Evolutionary conservation across 169 alveolate genomes (phyloP).

Genomic region (Eimeria acervulina): DNA sequence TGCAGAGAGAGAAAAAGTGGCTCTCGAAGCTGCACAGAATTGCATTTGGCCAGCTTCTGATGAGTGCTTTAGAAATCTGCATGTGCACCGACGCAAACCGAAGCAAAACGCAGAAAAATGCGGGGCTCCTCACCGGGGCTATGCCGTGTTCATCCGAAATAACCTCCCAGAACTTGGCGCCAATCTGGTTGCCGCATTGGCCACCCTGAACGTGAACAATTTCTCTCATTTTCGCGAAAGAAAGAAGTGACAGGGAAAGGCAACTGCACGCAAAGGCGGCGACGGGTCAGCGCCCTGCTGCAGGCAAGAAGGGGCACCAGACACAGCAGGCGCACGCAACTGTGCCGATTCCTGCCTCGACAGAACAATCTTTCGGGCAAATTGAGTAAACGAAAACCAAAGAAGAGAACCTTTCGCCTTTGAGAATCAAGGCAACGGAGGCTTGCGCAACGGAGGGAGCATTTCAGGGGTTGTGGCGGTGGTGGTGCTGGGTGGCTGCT

Average conservation of each 20-base stretch:
- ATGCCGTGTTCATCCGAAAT: conserved; percentile 99
- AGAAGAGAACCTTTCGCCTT: conserved; percentile 77
- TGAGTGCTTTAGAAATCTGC: conserved; percentile 50
- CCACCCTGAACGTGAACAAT: conserved; percentile 99
- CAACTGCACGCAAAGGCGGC: conserved; percentile 76
- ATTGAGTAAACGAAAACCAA: conserved; percentile 73
- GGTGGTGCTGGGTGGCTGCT: conserved; percentile 82
- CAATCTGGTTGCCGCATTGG: conserved; percentile 99
- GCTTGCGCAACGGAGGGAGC: conserved; percentile 76
- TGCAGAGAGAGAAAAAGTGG: background rate
- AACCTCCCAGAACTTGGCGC: conserved; percentile 99
- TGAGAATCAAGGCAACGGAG: conserved; percentile 77
- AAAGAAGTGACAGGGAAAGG: conserved; percentile 61
- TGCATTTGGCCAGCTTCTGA: conserved; percentile 11
- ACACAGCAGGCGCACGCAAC: conserved; percentile 81
- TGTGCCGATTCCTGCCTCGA: conserved; percentile 81
- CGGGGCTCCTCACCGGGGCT: conserved; percentile 93
- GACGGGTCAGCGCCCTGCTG: conserved; percentile 82
- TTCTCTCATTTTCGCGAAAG: conserved; percentile 96
- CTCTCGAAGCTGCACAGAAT: conserved; percentile 25
- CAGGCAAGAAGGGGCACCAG: conserved; percentile 82
- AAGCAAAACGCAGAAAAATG: conserved; percentile 26
- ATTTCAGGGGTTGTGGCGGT: conserved; percentile 79
- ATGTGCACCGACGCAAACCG: conserved; percentile 56
- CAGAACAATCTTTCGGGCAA: conserved; percentile 54